A percentile compares a stretch with the other conserved stretches of the same genome.
phyloP scores from a whole-genome alignment of 2,329 filamentous ascomycete genomes.

The Trichoderma koningiopsis region DNA sequence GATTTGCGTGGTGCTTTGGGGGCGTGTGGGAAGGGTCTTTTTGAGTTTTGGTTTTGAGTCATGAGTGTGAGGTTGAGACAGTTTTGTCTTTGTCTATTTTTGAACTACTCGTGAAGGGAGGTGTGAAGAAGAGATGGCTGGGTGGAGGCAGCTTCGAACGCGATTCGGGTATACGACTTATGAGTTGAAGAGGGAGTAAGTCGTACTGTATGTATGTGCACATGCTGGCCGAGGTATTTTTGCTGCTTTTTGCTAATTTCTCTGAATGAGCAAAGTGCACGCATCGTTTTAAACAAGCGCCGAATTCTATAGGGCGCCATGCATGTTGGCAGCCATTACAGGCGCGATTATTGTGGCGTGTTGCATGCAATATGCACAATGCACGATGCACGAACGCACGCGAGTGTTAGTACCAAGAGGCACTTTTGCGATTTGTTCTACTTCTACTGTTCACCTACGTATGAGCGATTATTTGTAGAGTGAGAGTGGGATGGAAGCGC shows the following conservation, averaged over 20 bases:
- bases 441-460: not conserved
- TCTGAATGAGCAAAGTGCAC: not conserved
- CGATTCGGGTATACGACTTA: not conserved
- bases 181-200: not conserved
- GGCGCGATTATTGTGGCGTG: not conserved
- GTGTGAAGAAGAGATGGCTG: not conserved
- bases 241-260: not conserved
- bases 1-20: not conserved
- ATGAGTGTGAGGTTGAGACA: not conserved
- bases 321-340: not conserved
- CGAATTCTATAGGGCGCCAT: not conserved
- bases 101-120: not conserved
- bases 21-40: not conserved
- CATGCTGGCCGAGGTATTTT: not conserved
- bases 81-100: not conserved
- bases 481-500: not conserved
- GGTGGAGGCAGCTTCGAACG: not conserved
- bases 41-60: not conserved
- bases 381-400: not conserved
- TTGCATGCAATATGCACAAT: not conserved
- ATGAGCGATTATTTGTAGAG: not conserved
- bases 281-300: not conserved
- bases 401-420: not conserved
- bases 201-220: not conserved
- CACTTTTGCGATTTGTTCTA: not conserved